phyloP scores from a whole-genome alignment of 257 asterid species.

The Coffea eugenioides region DNA sequence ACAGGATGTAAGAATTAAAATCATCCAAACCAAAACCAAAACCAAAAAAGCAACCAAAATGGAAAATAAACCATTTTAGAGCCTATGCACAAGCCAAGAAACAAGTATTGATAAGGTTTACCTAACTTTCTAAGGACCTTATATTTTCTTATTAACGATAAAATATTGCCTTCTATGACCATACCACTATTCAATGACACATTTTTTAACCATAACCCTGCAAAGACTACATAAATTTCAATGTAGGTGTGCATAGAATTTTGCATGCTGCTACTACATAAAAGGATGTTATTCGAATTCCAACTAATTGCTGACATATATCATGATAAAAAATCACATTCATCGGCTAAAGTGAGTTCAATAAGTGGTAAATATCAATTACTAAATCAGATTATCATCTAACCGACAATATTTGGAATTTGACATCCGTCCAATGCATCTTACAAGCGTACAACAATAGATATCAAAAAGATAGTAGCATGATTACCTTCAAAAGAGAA shows the following conservation, averaged over 20 bases:
- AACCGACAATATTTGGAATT: not conserved
- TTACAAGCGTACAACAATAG: not conserved
- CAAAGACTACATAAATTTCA: not conserved
- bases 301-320: not conserved
- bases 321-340: not conserved
- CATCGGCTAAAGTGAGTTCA: not conserved
- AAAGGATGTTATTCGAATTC: not conserved
- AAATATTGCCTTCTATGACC: not conserved
- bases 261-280: not conserved
- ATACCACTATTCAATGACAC: too few relatives aligned
- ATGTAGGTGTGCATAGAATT: not conserved
- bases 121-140: not conserved
- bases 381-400: not conserved
- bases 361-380: not conserved
- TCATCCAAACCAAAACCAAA: not conserved
- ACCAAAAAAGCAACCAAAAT: too few relatives aligned
- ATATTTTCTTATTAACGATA: not conserved
- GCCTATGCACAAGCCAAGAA: not conserved
- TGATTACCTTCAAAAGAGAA: constrained; percentile 81
- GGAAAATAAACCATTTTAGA: not conserved
- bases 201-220: not conserved
- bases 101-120: not conserved
- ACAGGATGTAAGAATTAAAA: too few relatives aligned
- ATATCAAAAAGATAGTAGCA: not conserved
- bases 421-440: not conserved